Evolutionary conservation across 2,329 filamentous ascomycete species (phyloP).

Genomic region (Metarhizium humberi): DNA sequence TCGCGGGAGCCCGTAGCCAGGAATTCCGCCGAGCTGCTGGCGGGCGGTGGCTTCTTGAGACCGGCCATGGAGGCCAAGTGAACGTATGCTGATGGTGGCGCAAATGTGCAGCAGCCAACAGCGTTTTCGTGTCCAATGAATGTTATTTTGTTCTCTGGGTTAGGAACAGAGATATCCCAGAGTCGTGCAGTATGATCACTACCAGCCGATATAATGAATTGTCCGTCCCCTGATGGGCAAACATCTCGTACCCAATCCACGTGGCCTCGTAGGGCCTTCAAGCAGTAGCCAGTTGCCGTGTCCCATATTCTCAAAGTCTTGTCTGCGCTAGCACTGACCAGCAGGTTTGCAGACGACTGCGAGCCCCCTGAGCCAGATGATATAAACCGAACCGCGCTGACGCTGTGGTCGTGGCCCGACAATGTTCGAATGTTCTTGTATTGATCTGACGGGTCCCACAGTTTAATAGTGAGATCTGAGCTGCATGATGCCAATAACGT

Average conservation of each 20-base stretch:
- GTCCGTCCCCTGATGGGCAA: constrained; percentile 71
- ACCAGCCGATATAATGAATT: constrained; percentile 70
- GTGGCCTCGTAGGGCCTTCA: constrained; percentile 77
- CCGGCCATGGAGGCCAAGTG: constrained; percentile 70
- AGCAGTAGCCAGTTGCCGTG: constrained; percentile 79
- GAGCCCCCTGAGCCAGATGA: constrained; percentile 71
- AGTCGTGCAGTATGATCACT: constrained; percentile 72
- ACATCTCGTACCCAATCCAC: constrained; percentile 83
- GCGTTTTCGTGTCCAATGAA: constrained; percentile 79
- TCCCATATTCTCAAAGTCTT: constrained; percentile 84
- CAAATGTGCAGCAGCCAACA: constrained; percentile 79
- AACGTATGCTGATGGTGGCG: constrained; percentile 69
- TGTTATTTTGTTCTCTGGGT: constrained; percentile 63
- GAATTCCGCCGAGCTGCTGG: constrained; percentile 72
- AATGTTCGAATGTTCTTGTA: constrained; percentile 91
- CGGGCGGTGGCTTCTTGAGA: constrained; percentile 69
- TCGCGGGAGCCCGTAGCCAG: constrained; percentile 83
- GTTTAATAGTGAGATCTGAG: constrained; percentile 81
- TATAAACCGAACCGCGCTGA: constrained; percentile 78
- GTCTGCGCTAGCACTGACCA: constrained; percentile 78
- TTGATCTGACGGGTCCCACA: constrained; percentile 87
- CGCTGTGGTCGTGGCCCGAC: constrained; percentile 86
- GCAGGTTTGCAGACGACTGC: constrained; percentile 66
- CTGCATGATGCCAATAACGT: constrained; percentile 57
- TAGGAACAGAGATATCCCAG: constrained; percentile 65